Evolutionary conservation across 2,329 filamentous ascomycete species (phyloP), one percentile per base, ranked within the genome.

Genomic region (Sphaerulina musiva): DNA sequence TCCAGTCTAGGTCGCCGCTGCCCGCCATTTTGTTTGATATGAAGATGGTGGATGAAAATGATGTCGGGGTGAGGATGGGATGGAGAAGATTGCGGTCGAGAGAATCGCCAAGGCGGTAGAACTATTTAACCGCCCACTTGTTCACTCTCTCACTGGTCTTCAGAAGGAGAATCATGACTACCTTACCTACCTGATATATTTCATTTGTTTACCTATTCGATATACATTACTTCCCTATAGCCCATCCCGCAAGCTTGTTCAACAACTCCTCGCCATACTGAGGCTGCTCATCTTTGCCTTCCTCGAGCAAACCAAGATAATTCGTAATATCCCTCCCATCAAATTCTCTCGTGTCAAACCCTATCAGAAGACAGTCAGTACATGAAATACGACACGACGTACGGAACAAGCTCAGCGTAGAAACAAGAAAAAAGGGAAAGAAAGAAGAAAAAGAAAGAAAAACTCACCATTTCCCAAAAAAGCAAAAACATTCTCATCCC

Each of bases 321-420:
- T 73, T 67, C 39, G 73, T 76, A 20, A 76, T 69, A 63, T 76
- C 74, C 51, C 73, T 68, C n/a, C 73, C 74, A 64, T 76, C 73
- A 62, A 69, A 69, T 64, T 76, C 74, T 48, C 74, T 63, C n/a
- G 65, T 63, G 56, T 72, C 68, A 53, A 76, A 77, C 1, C 74
- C 72, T 58, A 32, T 9, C 9, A 12, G 10, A 8, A 12, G 11
- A 31, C 34, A 6, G 26, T 53, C 51, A 54, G 39, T 46, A 40
- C 4, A 50, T 6, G 9, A 23, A n/a, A 20, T 9, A 9, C 40
- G n/a, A 34, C 26, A 29, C n/a, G 31, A 11, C 3, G 9, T 11
- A 20, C 20, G 20, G 39, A 6, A 44, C 17, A 34, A 23, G 6
- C 9, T 3, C 3, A 29, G 4, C 5, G 26, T 7, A 48, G 11